Evolutionary conservation across 2,329 filamentous ascomycete species (phyloP).

Genomic region (Exophiala mesophila): DNA sequence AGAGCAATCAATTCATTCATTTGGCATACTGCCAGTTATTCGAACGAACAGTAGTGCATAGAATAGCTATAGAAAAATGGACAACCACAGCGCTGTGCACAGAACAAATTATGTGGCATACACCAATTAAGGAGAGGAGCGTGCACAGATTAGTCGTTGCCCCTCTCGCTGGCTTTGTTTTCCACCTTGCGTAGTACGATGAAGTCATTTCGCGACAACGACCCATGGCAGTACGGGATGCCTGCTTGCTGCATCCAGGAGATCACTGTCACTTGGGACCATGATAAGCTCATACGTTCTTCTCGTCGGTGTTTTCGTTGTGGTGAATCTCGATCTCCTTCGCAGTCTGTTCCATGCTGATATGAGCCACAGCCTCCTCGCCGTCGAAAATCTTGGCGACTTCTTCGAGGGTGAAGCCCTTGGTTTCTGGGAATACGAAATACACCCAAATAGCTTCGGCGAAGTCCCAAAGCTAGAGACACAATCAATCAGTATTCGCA

Average conservation of each 20-base stretch:
- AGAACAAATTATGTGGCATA: background rate
- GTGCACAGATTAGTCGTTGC: background rate
- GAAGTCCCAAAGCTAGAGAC: slow-evolving; percentile 26
- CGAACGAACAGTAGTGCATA: background rate
- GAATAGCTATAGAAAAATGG: background rate
- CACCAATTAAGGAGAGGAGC: background rate
- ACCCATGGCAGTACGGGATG: background rate
- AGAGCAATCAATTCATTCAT: no score
- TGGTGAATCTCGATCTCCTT: slow-evolving; percentile 14
- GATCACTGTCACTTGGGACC: background rate
- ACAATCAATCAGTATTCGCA: slow-evolving; percentile 7
- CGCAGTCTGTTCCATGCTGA: slow-evolving; percentile 15
- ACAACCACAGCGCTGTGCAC: background rate
- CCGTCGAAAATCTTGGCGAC: slow-evolving; percentile 64
- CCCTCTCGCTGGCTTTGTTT: background rate
- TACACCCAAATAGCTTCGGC: slow-evolving; percentile 38
- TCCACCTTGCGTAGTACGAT: background rate
- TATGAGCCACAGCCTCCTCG: slow-evolving; percentile 24
- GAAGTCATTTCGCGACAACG: background rate
- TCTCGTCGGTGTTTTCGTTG: slow-evolving; percentile 7
- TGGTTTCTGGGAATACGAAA: slow-evolving; percentile 55
- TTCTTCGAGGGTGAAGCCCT: slow-evolving; percentile 57
- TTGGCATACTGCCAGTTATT: no score
- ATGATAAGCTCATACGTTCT: slow-evolving; percentile 6
- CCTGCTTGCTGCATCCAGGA: background rate